Evolutionary conservation across 2,329 filamentous ascomycete species (phyloP).

Genomic region (Camillea tinctor): DNA sequence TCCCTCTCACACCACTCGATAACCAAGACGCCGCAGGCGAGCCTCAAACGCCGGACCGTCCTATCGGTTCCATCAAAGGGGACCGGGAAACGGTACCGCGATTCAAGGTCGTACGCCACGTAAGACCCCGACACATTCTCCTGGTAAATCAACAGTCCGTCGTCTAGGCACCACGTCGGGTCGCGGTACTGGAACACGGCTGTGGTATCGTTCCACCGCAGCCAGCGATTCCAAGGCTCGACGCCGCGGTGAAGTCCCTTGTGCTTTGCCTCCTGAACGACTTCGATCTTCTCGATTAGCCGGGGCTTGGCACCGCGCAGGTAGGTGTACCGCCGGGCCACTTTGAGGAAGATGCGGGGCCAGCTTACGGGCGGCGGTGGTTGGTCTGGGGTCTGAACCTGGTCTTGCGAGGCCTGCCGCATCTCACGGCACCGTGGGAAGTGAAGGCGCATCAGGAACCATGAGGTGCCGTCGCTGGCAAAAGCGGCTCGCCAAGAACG

Average conservation of each 20-base stretch:
- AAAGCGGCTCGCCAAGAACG: conserved; percentile 50
- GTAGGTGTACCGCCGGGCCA: conserved; percentile 55
- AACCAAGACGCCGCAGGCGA: conserved; percentile 54
- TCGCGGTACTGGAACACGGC: conserved; percentile 46
- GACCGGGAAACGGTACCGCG: conserved; percentile 41
- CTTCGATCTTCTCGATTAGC: conserved; percentile 43
- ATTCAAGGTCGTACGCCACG: conserved; percentile 51
- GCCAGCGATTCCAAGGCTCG: conserved; percentile 44
- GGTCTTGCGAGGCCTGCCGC: conserved; percentile 31
- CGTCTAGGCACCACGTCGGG: conserved; percentile 51
- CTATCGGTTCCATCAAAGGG: conserved; percentile 51
- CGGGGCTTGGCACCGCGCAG: conserved; percentile 48
- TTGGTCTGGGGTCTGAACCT: conserved; percentile 9
- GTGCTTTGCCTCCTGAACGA: conserved; percentile 34
- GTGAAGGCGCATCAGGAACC: conserved; percentile 46
- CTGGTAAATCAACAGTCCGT: conserved; percentile 56
- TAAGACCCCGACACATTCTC: conserved; percentile 32
- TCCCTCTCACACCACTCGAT: conserved; percentile 62
- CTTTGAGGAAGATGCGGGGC: conserved; percentile 44
- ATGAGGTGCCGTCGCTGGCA: conserved; percentile 44
- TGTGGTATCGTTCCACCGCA: conserved; percentile 40
- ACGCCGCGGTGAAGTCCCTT: conserved; percentile 33
- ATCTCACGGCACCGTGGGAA: conserved; percentile 56
- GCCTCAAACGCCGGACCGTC: conserved; percentile 52
- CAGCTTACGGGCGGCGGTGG: conserved; percentile 31